A percentile compares a stretch with the other conserved stretches of the same genome.
Conservation (phyloP, 768 basidiomycete genomes). For the Suillus subalutaceus region DNA sequence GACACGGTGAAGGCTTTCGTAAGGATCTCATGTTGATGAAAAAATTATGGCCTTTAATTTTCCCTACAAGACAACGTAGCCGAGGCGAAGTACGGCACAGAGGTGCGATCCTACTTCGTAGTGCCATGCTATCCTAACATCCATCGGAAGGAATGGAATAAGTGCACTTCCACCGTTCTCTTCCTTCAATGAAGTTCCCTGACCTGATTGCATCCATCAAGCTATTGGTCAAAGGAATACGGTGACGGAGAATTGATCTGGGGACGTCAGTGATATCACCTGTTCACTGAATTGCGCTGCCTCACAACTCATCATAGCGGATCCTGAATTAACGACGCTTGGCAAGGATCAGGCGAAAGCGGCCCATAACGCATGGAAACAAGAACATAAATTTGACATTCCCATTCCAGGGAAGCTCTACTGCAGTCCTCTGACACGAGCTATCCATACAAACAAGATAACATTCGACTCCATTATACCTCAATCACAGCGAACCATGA, state of each 20-base stretch:
- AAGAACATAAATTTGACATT: constrained; percentile 43
- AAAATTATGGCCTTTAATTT: constrained; percentile 43
- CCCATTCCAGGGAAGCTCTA: constrained; percentile 60
- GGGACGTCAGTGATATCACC: constrained; percentile 60
- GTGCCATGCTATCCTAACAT: not conserved
- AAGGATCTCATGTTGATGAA: constrained; percentile 45
- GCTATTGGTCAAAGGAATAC: constrained; percentile 64
- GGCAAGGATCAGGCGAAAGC: constrained; percentile 59
- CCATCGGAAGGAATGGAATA: constrained; percentile 53
- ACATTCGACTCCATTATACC: constrained; percentile 48
- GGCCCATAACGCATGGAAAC: constrained; percentile 49
- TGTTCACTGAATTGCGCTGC: constrained; percentile 6
- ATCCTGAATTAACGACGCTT: constrained; percentile 61
- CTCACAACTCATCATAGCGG: constrained; percentile 43
- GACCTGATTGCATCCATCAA: constrained; percentile 24
- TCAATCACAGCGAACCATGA: constrained; percentile 35
- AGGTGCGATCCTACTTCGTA: constrained; percentile 29
- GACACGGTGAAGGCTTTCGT: constrained; percentile 81
- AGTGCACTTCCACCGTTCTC: constrained; percentile 41
- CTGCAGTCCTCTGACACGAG: constrained; percentile 65
- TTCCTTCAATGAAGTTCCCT: not conserved
- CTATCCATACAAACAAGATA: constrained; percentile 56
- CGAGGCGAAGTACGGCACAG: constrained; percentile 63
- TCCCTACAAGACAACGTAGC: constrained; percentile 65
- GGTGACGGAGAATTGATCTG: constrained; percentile 69